These are phyloP conservation scores for Solanum clarkiae DNA, from an alignment of 257 asterid species.

Conservation along the genomic window DNA sequence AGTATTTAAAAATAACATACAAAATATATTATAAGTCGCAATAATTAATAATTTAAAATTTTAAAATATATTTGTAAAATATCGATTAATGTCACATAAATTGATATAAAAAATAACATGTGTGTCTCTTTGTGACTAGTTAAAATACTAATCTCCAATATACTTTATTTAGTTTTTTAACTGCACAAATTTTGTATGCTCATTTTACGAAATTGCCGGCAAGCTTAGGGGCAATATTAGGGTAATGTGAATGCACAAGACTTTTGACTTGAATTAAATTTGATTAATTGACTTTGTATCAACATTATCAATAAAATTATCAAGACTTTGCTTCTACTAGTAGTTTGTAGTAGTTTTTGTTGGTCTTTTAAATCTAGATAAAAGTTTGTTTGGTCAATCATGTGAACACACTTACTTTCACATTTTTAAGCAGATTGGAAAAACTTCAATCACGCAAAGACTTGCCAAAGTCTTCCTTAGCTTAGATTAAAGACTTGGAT, in stretches of 20 bases:
- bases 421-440: neutral
- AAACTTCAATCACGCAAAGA: neutral
- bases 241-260: neutral
- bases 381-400: neutral
- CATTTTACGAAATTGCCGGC: neutral
- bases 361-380: neutral
- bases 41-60: too few species aligned
- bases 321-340: neutral
- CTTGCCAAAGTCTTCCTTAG: neutral
- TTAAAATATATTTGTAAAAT: too few species aligned
- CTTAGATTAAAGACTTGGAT: neutral
- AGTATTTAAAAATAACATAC: too few species aligned
- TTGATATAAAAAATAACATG: too few species aligned
- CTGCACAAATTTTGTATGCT: neutral
- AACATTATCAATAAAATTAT: neutral
- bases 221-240: neutral
- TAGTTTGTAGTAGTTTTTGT: neutral
- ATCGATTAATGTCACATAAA: too few species aligned
- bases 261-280: neutral
- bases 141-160: too few species aligned
- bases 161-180: too few species aligned
- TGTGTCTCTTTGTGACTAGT: too few species aligned
- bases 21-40: too few species aligned
- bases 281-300: neutral
- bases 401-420: neutral